Base-by-base conservation (phyloP, 2,329 filamentous ascomycete species). In the Kalaharituber pfeilii region DNA sequence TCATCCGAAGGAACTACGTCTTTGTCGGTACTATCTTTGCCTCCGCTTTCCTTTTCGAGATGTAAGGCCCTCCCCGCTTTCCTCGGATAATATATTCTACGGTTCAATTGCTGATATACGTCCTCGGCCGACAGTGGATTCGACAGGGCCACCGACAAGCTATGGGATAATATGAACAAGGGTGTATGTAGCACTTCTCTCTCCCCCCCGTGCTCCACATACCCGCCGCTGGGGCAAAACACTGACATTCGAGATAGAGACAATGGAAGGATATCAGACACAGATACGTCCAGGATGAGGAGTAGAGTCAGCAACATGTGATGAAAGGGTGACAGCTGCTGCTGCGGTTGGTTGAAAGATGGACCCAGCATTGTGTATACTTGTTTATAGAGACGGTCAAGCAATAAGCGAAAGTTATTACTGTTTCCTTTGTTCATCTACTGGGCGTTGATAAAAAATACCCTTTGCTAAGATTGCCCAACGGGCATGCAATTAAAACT, bases 161-260 rank as follows among this genome's bases (percentile, higher is more conserved):
- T 95, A 69, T 98, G 91, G 91, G 86, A 98, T 70, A 76, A 71
- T 69, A 71, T 88, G 69, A 98, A 98, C 80, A 78, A 77, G 66
- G 91, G 91, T 66, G 89, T 95, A 86, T 67, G 85, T 81, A 24
- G n/a, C n/a, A n/a, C n/a, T n/a, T n/a, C n/a, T n/a, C n/a, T n/a
- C n/a, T n/a, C n/a, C n/a, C n/a, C n/a, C n/a, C 51, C n/a, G 18
- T 11, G 25, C 49, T 39, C 52, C 18, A 15, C 13, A 49, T 44
- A 42, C 39, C 22, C 15, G 13, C 30, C 28, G 25, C 42, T 36
- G 8, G 24, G 33, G 39, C 54, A 49, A 56, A 52, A 56, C 52
- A 39, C 20, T 24, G 13, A 11, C 47, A 18, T 24, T 27, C 28
- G 8, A 18, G 11, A 55, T 47, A 61, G 33, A 57, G 61, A 50